These are phyloP conservation scores for Fagopyrum esculentum DNA, from an alignment of 148 eudicot genomes.

Conservation along the genomic window DNA sequence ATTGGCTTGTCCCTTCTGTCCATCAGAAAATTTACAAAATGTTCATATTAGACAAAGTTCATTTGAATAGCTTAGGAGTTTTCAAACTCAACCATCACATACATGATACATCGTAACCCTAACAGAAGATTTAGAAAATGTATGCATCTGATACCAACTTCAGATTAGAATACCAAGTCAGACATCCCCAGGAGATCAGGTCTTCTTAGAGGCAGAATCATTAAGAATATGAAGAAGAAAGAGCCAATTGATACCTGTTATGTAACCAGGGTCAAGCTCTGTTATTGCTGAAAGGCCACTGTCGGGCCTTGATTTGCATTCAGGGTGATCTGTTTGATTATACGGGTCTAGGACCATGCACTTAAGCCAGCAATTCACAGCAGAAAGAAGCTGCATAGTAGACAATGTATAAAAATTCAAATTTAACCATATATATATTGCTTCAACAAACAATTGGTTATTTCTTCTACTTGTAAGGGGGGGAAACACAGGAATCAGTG, in stretches of 20 bases:
- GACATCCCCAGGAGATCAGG: neutral
- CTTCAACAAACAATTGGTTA: neutral
- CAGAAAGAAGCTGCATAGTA: conserved; percentile 72
- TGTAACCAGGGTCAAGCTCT: conserved; percentile 95
- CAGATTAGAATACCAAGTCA: neutral
- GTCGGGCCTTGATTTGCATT: conserved; percentile 98
- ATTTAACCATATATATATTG: neutral
- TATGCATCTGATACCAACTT: neutral
- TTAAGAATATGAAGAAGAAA: neutral
- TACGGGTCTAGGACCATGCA: conserved; percentile 86
- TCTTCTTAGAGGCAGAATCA: neutral
- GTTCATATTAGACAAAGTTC: neutral
- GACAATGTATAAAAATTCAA: neutral
- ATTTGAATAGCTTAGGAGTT: neutral
- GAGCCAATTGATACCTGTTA: conserved; percentile 52
- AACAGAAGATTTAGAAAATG: neutral
- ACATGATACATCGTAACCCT: neutral
- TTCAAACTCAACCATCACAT: neutral
- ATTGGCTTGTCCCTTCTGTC: neutral
- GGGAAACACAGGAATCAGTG: neutral
- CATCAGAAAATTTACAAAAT: neutral
- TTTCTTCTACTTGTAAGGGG: neutral
- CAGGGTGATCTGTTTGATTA: conserved; percentile 89
- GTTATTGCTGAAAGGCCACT: conserved; percentile 98
- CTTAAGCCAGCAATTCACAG: conserved; percentile 98